These are phyloP conservation scores for Eleusine indica DNA, from an alignment of 176 grass and related monocot genomes.

Conservation along the genomic window DNA sequence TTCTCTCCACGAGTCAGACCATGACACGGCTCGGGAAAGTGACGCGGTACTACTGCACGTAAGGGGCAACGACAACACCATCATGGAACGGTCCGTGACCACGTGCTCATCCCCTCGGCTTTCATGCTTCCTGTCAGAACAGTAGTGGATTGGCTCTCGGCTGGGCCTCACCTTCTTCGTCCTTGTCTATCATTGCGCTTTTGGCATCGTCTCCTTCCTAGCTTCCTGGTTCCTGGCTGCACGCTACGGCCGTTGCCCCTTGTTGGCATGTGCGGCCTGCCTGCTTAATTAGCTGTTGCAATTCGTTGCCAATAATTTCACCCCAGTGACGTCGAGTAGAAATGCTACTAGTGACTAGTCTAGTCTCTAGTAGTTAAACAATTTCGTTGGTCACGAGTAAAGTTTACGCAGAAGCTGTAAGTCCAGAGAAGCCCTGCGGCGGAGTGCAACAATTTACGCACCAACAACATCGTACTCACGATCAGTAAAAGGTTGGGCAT, in stretches of 20 bases:
- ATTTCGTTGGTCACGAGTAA: background rate
- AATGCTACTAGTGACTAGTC: background rate
- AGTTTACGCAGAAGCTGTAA: background rate
- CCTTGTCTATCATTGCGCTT: background rate
- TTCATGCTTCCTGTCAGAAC: background rate
- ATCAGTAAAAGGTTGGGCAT: conserved; percentile 1
- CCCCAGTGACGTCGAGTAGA: background rate
- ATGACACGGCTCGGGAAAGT: background rate
- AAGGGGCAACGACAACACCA: background rate
- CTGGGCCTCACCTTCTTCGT: background rate
- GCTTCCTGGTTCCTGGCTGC: background rate
- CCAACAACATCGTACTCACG: background rate
- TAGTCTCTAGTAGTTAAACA: too few species aligned
- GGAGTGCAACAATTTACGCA: background rate
- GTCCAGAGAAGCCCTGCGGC: background rate
- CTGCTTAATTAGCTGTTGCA: background rate
- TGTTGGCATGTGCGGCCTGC: background rate
- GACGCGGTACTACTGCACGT: background rate
- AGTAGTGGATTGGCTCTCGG: background rate
- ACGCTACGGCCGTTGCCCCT: background rate
- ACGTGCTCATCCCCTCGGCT: background rate
- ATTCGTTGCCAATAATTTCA: background rate
- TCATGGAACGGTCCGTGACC: conserved; percentile 8
- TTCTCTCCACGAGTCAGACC: background rate
- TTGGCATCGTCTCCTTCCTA: background rate